Evolutionary conservation across 2,329 filamentous ascomycete species (phyloP).

Genomic region (Botrytis sinoallii): DNA sequence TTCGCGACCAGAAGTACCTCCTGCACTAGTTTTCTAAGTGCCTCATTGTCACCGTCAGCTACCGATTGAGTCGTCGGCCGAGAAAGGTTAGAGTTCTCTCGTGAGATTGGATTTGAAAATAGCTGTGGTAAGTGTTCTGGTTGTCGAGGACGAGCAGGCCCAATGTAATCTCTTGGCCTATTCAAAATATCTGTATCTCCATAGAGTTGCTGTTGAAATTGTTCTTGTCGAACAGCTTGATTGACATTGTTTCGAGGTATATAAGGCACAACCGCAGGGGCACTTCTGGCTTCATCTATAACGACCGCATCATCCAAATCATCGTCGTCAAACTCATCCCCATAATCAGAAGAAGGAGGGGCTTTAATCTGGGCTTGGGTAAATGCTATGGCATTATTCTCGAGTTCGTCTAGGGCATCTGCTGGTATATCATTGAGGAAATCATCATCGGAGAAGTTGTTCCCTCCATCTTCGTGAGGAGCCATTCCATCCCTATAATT

Average conservation of each 20-base stretch:
- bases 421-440: constrained; percentile 59
- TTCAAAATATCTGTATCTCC: constrained; percentile 20
- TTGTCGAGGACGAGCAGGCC: constrained; percentile 22
- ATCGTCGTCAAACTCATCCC: constrained; percentile 38
- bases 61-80: constrained; percentile 25
- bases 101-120: constrained; percentile 14
- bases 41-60: constrained; percentile 23
- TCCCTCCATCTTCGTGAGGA: constrained; percentile 43
- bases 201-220: constrained; percentile 31
- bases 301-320: constrained; percentile 56
- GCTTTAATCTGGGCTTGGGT: constrained; percentile 41
- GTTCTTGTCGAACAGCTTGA: constrained; percentile 26
- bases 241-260: constrained; percentile 23
- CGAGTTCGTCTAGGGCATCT: constrained; percentile 58
- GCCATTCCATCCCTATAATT: constrained; percentile 40
- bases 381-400: constrained; percentile 59
- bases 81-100: constrained; percentile 24
- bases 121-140: constrained; percentile 9
- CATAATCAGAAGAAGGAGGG: constrained; percentile 40
- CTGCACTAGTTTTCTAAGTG: constrained; percentile 31
- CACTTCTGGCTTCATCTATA: constrained; percentile 37
- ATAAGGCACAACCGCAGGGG: constrained; percentile 23
- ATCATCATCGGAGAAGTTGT: constrained; percentile 64
- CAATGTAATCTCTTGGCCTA: constrained; percentile 18
- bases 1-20: constrained; percentile 27